A percentile compares a stretch with the other conserved stretches of the same genome.
phyloP scores from a whole-genome alignment of 2,329 filamentous ascomycete species.

The Leptographium radiaticola region DNA sequence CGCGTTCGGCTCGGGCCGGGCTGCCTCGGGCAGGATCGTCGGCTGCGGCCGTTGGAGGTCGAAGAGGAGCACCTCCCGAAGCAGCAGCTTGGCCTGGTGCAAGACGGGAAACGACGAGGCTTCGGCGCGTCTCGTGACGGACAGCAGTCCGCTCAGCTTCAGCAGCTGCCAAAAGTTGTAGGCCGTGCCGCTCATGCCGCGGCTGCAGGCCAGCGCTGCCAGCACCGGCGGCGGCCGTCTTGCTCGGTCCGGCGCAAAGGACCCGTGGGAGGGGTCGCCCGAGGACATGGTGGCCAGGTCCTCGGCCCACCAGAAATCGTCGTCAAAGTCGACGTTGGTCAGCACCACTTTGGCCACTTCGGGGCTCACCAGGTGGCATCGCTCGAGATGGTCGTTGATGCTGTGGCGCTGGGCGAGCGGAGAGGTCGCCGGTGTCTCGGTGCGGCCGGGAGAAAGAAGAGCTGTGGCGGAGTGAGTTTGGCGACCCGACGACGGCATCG shows the following conservation, averaged over 20 bases:
- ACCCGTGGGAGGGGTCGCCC: conserved; percentile 27
- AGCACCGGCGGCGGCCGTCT: conserved; percentile 35
- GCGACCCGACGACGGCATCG: not conserved
- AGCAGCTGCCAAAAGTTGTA: conserved; percentile 42
- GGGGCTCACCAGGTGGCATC: conserved; percentile 28
- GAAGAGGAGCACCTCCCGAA: conserved; percentile 41
- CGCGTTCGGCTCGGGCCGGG: conserved; percentile 15
- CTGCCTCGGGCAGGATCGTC: conserved; percentile 25
- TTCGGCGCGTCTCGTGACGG: conserved; percentile 33
- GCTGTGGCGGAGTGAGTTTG: not conserved
- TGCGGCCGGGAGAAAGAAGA: conserved; percentile 8
- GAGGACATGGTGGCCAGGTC: conserved; percentile 29
- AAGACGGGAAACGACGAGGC: conserved; percentile 34
- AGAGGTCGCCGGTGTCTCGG: conserved; percentile 36
- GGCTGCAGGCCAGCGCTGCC: conserved; percentile 35
- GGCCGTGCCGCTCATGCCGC: conserved; percentile 33
- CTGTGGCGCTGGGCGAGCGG: conserved; percentile 33
- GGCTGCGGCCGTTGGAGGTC: conserved; percentile 37
- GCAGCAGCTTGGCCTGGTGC: conserved; percentile 39
- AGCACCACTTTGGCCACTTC: conserved; percentile 28
- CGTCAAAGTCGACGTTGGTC: conserved; percentile 36
- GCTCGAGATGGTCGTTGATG: conserved; percentile 39
- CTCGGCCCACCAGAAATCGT: conserved; percentile 46
- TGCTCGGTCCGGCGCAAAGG: conserved; percentile 25
- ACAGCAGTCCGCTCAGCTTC: conserved; percentile 35